Evolutionary conservation across 2,329 filamentous ascomycete genomes (phyloP).

Genomic region (Calonectria crousiana): DNA sequence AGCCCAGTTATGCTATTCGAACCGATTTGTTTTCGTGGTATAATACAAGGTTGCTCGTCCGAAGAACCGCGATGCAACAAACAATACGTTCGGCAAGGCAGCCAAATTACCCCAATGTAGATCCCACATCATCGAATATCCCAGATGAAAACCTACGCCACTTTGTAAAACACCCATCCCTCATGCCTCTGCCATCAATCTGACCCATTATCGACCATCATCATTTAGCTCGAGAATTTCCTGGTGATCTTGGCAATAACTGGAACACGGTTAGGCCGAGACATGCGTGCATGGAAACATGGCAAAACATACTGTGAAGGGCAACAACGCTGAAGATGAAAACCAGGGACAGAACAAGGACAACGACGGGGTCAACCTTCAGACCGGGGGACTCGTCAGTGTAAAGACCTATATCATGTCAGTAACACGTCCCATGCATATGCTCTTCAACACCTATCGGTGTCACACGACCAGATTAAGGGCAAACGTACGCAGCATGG

Average conservation of each 20-base stretch:
- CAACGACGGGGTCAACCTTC: slow-evolving; percentile 98
- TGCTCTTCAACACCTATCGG: background rate
- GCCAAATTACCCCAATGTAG: slow-evolving; percentile 42
- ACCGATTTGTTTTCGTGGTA: slow-evolving; percentile 45
- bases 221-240: slow-evolving; percentile 77
- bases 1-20: slow-evolving; percentile 41
- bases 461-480: slow-evolving; percentile 21
- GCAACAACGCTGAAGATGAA: slow-evolving; percentile 99
- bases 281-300: background rate
- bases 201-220: slow-evolving; percentile 23
- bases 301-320: slow-evolving; percentile 82
- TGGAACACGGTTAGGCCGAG: slow-evolving; percentile 53
- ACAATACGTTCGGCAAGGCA: slow-evolving; percentile 43
- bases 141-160: slow-evolving; percentile 39
- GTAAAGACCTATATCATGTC: slow-evolving; percentile 79
- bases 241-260: slow-evolving; percentile 96
- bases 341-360: slow-evolving; percentile 93
- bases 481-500: slow-evolving; percentile 89
- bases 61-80: slow-evolving; percentile 43
- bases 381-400: slow-evolving; percentile 97
- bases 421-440: slow-evolving; percentile 36
- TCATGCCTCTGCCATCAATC: slow-evolving; percentile 15
- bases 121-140: slow-evolving; percentile 39
- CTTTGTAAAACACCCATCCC: slow-evolving; percentile 35
- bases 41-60: slow-evolving; percentile 48